Base-by-base conservation (phyloP, 768 basidiomycete species). In the Udeniomyces megalosporus region DNA sequence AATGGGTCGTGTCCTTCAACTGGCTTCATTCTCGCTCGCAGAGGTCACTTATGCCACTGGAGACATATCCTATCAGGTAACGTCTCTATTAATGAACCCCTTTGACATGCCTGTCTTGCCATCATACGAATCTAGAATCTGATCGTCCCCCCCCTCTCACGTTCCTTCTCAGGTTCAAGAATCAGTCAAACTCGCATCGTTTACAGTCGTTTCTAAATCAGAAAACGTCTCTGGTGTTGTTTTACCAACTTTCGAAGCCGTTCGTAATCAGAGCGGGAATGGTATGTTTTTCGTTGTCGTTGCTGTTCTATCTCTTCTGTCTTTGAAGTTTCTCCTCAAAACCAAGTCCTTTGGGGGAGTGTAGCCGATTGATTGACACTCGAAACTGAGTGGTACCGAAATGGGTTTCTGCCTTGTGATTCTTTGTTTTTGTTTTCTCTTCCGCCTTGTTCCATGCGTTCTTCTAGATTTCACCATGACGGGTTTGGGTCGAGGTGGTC, bases 171-270 rank as follows among this genome's bases (percentile, higher is more conserved):
- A 61, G 61, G 90, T 99, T 5, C 95, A 97, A 73, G 93, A 97
- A 73, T 86, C 89, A 67, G 92, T 89, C 31, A 86, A 87, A 70
- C 78, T 82, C 34, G 95, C 93, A 0, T 81, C 86, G 0, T 97
- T 97, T 78, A 83, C 82, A 68, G 91, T 99, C 46, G 86, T 85
- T 75, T 85, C 92, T 15, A 89, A 84, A 74, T 91, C 95, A 73
- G 95, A 99, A 77, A 99, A 99, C 69, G 95, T 99, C 0, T 91
- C 88, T 34, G 95, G 95, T 66, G 93, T 97, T 38, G 83, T 97
- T 22, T 76, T 99, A 22, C 95, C 95, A 51, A 84, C 90, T 0
- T 99, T 99, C 68, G 93, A 96, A 68, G 85, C 85, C 15, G 89
- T 91, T 70, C 82, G 90, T 65, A 73, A 70, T 52, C 73, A 73